These are phyloP conservation scores for Cyberlindnera maritima DNA, from an alignment of 805 yeast genomes.

Conservation along the genomic window DNA sequence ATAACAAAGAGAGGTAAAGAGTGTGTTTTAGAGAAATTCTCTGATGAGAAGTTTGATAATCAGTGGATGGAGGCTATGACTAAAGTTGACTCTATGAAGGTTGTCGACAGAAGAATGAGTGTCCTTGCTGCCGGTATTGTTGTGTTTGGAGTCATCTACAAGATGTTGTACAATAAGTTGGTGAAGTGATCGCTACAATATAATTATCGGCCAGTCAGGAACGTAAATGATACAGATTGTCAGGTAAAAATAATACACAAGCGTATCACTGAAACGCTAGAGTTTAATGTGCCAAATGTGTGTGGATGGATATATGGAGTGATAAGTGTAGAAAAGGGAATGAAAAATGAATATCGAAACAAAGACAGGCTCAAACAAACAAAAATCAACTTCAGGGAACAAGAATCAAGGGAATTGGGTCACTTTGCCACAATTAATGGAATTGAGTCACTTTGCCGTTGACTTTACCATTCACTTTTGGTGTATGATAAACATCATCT, in stretches of 20 bases:
- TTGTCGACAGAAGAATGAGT: constrained; percentile 9
- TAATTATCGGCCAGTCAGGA: no score
- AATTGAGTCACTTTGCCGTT: constrained; percentile 2
- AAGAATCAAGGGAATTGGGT: neutral
- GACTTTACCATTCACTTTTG: constrained; percentile 32
- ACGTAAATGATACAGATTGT: neutral
- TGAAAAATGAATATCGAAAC: no score
- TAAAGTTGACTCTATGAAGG: constrained; percentile 7
- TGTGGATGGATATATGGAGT: no score
- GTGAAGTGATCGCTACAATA: neutral
- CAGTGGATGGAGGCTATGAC: constrained; percentile 45
- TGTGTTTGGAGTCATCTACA: neutral
- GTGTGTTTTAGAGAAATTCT: constrained; percentile 52
- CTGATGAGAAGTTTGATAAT: constrained; percentile 53
- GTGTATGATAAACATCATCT: neutral
- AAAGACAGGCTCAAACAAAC: neutral
- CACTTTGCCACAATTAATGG: neutral
- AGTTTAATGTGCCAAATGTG: neutral
- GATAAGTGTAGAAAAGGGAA: neutral
- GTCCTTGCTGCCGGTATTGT: constrained; percentile 6
- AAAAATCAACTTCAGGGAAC: no score
- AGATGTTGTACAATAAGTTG: neutral
- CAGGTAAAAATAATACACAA: neutral
- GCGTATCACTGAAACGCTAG: neutral
- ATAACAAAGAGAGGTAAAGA: constrained; percentile 46